phyloP scores from a whole-genome alignment of 129 eudicot genomes.

The Solidago caesia region DNA sequence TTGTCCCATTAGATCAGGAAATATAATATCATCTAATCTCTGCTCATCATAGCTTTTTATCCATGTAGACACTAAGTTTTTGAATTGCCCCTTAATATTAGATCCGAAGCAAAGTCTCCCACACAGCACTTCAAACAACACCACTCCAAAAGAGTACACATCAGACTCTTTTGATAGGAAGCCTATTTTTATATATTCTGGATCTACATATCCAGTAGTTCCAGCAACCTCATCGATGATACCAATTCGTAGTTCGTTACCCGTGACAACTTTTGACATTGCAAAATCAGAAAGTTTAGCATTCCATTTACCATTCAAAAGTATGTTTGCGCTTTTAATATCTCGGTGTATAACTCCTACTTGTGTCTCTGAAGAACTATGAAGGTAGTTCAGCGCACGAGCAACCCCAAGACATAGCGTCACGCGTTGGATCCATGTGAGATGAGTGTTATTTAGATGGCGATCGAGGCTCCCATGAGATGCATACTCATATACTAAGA shows the following conservation, averaged over 20 bases:
- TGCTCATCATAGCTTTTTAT: neutral
- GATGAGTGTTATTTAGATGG: neutral
- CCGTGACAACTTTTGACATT: neutral
- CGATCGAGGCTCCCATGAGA: constrained; percentile 19
- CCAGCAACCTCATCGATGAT: neutral
- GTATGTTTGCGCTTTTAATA: constrained; percentile 15
- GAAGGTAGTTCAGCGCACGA: neutral
- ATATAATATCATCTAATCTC: neutral
- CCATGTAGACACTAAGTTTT: neutral
- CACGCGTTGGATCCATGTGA: constrained; percentile 24
- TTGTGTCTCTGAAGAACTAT: neutral
- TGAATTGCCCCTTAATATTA: neutral
- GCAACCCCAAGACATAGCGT: constrained; percentile 20
- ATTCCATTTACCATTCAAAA: constrained; percentile 7
- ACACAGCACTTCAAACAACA: constrained; percentile 23
- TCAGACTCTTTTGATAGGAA: constrained; percentile 4
- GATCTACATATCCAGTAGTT: constrained; percentile 18
- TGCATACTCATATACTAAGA: constrained; percentile 10
- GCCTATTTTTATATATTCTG: neutral
- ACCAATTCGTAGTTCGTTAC: neutral
- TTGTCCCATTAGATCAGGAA: neutral
- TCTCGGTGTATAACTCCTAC: neutral
- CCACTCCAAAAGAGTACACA: constrained; percentile 25
- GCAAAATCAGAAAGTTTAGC: constrained; percentile 21
- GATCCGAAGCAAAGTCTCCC: neutral